Evolutionary conservation across 352 stramenopile genomes (phyloP), one percentile per base, ranked within the genome.

Genomic region (Phytophthora cactorum): DNA sequence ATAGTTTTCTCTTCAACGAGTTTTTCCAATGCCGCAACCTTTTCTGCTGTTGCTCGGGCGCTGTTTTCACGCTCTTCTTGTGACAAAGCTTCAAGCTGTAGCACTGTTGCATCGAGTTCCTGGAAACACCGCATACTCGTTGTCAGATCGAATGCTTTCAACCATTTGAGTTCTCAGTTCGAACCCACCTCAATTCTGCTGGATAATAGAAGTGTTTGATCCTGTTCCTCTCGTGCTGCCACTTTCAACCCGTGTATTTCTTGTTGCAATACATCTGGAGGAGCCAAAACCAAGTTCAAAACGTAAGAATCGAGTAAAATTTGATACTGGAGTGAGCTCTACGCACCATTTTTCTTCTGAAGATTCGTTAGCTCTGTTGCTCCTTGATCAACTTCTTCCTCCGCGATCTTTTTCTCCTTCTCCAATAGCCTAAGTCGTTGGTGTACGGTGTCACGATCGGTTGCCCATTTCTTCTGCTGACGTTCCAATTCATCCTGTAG

Each of bases 391-490:
- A 59, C 70, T 56, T 79, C 63, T 5, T 92, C 78, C 6, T 82
- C 63, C 1, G 63, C 31, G 0, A 88, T 52, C 15, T 86, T 66
- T 25, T 79, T 84, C 49, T 89, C 79, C 46, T 89, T 92, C 51
- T 90, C 81, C 1, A 81, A 44, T 10, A 87, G 46, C 1, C 84
- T 67, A 32, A 89, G 52, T 17, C 88, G 81, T 17, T 89, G 77
- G 25, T 87, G 63, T 6, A 90, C 61, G 0, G 53, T 78, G 1
- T 77, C 74, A 8, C 82, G 81, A 36, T 91, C 81, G 1, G 56
- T 50, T 0, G 77, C 59, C 79, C 79, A 90, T 56, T 87, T 89
- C 32, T 79, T 79, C 55, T 90, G 79, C 31, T 90, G 82, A 6
- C 77, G 71, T 52, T 93, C 84, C 4, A 90, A 39, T 25, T 91